Evolutionary conservation across 2,329 filamentous ascomycete species (phyloP).

Genomic region (Ophiostoma sp.): DNA sequence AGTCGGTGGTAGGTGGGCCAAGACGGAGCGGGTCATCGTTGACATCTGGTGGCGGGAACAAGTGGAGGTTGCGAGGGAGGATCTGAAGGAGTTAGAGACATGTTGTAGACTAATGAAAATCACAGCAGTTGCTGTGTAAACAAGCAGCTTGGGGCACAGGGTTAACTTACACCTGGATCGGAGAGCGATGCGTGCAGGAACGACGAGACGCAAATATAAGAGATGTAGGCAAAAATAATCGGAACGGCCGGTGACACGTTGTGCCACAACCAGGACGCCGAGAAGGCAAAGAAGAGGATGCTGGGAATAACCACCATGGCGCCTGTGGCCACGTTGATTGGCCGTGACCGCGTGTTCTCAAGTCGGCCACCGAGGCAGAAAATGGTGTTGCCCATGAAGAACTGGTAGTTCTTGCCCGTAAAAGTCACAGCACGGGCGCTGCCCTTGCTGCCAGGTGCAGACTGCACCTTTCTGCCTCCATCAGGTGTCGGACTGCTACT

Average conservation of each 20-base stretch:
- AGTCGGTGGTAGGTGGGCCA: conserved; percentile 83
- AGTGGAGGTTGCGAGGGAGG: conserved; percentile 84
- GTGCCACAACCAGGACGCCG: conserved; percentile 78
- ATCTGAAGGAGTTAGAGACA: conserved; percentile 51
- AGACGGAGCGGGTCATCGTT: conserved; percentile 75
- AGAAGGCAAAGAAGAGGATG: conserved; percentile 78
- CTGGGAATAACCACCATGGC: conserved; percentile 72
- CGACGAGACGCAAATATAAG: conserved; percentile 83
- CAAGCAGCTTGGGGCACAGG: background rate
- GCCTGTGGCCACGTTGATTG: conserved; percentile 84
- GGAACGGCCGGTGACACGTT: conserved; percentile 84
- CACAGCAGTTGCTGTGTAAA: background rate
- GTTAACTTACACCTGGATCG: conserved; percentile 74
- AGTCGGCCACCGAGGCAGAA: conserved; percentile 83
- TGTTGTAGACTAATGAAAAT: background rate
- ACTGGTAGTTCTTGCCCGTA: conserved; percentile 72
- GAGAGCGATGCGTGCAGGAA: conserved; percentile 89
- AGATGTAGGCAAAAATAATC: conserved; percentile 84
- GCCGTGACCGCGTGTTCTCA: conserved; percentile 80
- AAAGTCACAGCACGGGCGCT: conserved; percentile 41
- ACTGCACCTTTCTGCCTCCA: conserved; percentile 15
- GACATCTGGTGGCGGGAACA: conserved; percentile 69
- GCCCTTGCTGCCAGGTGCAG: conserved; percentile 1
- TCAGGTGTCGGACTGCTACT: conserved; percentile 9
- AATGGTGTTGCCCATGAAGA: conserved; percentile 87